A percentile compares a stretch with the other conserved stretches of the same genome.
phyloP scores from a whole-genome alignment of 129 eudicot genomes.

The Apium graveolens region DNA sequence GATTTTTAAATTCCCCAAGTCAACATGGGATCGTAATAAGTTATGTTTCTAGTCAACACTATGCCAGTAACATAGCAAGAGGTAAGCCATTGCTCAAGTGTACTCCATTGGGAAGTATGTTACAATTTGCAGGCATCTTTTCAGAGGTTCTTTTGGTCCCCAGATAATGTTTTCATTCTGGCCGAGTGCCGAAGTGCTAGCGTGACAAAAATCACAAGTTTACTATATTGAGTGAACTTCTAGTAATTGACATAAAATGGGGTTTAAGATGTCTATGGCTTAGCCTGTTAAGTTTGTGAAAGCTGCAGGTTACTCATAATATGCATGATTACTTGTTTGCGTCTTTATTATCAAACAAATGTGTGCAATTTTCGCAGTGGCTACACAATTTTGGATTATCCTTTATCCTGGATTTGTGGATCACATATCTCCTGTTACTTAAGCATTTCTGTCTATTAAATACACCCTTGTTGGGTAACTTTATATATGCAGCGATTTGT shows the following conservation, averaged over 20 bases:
- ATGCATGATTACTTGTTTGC: not conserved
- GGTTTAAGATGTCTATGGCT: not conserved
- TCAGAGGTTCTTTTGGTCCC: not conserved
- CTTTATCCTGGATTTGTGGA: not conserved
- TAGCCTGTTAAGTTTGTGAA: not conserved
- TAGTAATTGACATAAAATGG: not conserved
- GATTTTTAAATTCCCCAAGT: not conserved
- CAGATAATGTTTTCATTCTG: slow-evolving; percentile 1
- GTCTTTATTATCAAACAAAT: too few relatives aligned
- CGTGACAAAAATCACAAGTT: not conserved
- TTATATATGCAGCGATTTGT: not conserved
- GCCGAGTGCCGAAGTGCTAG: not conserved
- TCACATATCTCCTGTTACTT: not conserved
- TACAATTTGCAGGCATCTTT: not conserved
- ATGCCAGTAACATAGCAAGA: not conserved
- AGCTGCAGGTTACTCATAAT: not conserved
- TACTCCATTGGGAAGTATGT: not conserved
- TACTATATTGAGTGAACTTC: not conserved
- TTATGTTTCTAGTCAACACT: not conserved
- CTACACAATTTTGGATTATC: not conserved
- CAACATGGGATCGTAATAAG: not conserved
- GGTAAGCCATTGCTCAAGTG: not conserved
- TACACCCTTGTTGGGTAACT: not conserved
- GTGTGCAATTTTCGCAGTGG: not conserved
- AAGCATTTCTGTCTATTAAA: not conserved